Evolutionary conservation across 176 grass and related monocot genomes (phyloP).

Genomic region (Oryza officinalis): DNA sequence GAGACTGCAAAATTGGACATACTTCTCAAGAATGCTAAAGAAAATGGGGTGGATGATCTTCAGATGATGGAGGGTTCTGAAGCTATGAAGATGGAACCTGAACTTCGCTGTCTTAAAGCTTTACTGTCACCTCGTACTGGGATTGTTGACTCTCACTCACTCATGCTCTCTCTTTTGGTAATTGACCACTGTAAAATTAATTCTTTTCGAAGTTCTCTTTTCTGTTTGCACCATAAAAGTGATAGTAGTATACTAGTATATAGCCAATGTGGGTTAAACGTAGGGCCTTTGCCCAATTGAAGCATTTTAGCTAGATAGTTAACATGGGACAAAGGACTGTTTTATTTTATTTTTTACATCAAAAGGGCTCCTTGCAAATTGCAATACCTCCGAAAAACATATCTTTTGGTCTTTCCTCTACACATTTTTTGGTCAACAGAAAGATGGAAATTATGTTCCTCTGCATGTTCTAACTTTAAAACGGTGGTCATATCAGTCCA

Average conservation of each 20-base stretch:
- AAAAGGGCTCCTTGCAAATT: background rate
- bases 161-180: conserved; percentile 97
- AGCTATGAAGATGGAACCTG: conserved; percentile 83
- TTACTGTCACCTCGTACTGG: conserved; percentile 82
- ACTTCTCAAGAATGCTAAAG: conserved; percentile 58
- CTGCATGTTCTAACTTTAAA: conserved; percentile 6
- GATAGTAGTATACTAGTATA: no score
- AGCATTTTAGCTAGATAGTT: background rate
- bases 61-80: conserved; percentile 65
- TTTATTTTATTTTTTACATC: background rate
- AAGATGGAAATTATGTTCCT: background rate
- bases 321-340: background rate
- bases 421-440: background rate
- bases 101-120: conserved; percentile 81
- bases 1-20: conserved; percentile 69
- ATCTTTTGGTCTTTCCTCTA: background rate
- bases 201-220: background rate
- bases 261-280: background rate
- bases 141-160: conserved; percentile 86
- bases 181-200: background rate
- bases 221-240: background rate
- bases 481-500: background rate
- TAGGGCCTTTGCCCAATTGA: background rate
- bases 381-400: conserved; percentile 1
- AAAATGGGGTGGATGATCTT: conserved; percentile 81